These are phyloP conservation scores for Suillus paluster DNA, from an alignment of 768 basidiomycete species.

Conservation along the genomic window DNA sequence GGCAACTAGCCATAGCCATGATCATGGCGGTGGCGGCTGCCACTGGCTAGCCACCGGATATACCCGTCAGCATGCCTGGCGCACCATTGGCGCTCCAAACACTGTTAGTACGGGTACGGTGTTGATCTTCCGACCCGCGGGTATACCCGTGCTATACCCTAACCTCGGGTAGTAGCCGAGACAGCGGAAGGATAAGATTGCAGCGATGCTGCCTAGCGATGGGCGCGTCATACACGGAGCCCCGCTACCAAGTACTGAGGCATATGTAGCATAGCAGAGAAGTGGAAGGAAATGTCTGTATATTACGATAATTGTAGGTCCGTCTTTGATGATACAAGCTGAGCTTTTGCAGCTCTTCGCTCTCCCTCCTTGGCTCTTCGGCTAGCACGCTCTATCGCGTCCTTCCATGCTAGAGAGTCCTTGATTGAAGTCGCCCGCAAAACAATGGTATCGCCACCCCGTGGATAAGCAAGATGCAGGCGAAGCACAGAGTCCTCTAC, in stretches of 20 bases:
- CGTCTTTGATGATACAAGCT: not conserved
- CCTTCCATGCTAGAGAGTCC: constrained; percentile 61
- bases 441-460: constrained; percentile 72
- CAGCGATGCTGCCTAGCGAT: not conserved
- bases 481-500: constrained; percentile 74
- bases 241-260: not conserved
- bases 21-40: too few relatives aligned
- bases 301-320: not conserved
- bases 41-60: too few relatives aligned
- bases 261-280: not conserved
- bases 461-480: constrained; percentile 66
- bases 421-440: constrained; percentile 60
- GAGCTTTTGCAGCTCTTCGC: not conserved
- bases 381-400: constrained; percentile 37
- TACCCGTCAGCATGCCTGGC: too few relatives aligned
- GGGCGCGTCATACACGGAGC: not conserved
- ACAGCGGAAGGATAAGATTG: constrained; percentile 53
- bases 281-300: not conserved
- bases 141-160: too few relatives aligned
- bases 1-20: too few relatives aligned
- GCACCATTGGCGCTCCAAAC: too few relatives aligned
- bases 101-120: too few relatives aligned
- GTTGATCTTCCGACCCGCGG: too few relatives aligned
- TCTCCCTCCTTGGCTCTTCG: constrained; percentile 19
- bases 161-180: too few relatives aligned